Conservation (phyloP, 352 stramenopile species). For the Phytophthora cactorum region DNA sequence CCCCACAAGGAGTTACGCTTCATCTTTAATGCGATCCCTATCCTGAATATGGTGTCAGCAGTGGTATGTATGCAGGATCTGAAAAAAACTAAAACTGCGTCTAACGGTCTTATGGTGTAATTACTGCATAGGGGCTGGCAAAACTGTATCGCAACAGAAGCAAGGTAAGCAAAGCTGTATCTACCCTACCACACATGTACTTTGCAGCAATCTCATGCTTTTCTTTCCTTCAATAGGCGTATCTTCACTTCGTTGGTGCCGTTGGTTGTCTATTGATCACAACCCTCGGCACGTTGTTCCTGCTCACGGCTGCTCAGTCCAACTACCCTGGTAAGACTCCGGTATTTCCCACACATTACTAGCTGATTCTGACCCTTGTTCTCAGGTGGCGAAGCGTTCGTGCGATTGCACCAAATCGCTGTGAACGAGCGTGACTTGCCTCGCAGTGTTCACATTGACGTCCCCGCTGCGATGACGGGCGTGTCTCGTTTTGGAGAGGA, state of each 20-base stretch:
- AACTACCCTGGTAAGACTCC: slow-evolving; percentile 93
- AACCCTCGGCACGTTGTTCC: slow-evolving; percentile 50
- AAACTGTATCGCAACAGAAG: slow-evolving; percentile 71
- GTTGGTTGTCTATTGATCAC: slow-evolving; percentile 58
- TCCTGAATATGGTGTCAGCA: slow-evolving; percentile 94
- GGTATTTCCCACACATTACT: not conserved
- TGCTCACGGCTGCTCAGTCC: slow-evolving; percentile 74
- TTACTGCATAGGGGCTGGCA: slow-evolving; percentile 50
- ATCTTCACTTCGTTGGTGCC: slow-evolving; percentile 59
- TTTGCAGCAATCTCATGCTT: not conserved
- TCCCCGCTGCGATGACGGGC: slow-evolving; percentile 94
- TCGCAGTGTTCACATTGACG: slow-evolving; percentile 91
- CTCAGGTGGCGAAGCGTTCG: slow-evolving; percentile 74
- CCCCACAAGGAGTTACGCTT: slow-evolving; percentile 99
- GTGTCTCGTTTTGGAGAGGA: slow-evolving; percentile 91
- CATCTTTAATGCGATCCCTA: slow-evolving; percentile 96
- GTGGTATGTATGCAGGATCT: slow-evolving; percentile 57
- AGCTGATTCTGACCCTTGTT: slow-evolving; percentile 9
- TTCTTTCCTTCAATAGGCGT: slow-evolving; percentile 35
- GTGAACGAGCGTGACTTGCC: slow-evolving; percentile 34
- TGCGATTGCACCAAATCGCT: slow-evolving; percentile 59
- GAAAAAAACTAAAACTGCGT: not conserved
- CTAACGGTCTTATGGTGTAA: not conserved
- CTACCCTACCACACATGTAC: too few species aligned
- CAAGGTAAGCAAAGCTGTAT: slow-evolving; percentile 46